Evolutionary conservation across 2,329 filamentous ascomycete species (phyloP).

Genomic region (Fusarium sp.): DNA sequence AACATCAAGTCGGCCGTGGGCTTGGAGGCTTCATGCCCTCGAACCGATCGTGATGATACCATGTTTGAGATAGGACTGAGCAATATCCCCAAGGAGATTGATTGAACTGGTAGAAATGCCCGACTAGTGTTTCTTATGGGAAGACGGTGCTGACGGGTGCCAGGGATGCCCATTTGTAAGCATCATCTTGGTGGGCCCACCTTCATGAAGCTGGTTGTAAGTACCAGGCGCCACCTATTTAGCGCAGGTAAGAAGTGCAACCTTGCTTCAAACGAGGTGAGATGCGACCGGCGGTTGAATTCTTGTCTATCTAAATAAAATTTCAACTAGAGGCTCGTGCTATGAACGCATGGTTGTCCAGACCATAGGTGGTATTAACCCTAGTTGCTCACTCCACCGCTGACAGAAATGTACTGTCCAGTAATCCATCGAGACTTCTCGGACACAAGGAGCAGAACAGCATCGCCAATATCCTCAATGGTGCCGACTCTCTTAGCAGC

Average conservation of each 20-base stretch:
- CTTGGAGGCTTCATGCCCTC: background rate
- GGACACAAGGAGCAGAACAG: constrained; percentile 15
- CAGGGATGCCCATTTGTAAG: background rate
- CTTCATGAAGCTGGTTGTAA: background rate
- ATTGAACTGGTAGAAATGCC: background rate
- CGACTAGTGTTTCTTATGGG: background rate
- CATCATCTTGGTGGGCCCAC: background rate
- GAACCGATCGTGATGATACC: background rate
- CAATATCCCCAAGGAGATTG: background rate
- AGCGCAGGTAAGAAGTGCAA: background rate
- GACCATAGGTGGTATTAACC: no score
- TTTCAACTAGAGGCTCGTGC: background rate
- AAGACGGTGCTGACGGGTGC: background rate
- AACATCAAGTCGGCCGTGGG: background rate
- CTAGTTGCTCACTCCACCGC: constrained; percentile 8
- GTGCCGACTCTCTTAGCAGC: constrained; percentile 50
- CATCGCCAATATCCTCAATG: constrained; percentile 56
- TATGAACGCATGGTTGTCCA: background rate
- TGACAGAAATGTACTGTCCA: constrained; percentile 23
- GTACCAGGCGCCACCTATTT: background rate
- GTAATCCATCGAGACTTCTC: constrained; percentile 27
- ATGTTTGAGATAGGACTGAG: background rate
- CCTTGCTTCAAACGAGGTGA: background rate
- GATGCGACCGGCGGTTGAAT: background rate
- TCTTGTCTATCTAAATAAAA: background rate